Evolutionary conservation across 306 rosid genomes (phyloP).

Genomic region (Rosa rugosa): DNA sequence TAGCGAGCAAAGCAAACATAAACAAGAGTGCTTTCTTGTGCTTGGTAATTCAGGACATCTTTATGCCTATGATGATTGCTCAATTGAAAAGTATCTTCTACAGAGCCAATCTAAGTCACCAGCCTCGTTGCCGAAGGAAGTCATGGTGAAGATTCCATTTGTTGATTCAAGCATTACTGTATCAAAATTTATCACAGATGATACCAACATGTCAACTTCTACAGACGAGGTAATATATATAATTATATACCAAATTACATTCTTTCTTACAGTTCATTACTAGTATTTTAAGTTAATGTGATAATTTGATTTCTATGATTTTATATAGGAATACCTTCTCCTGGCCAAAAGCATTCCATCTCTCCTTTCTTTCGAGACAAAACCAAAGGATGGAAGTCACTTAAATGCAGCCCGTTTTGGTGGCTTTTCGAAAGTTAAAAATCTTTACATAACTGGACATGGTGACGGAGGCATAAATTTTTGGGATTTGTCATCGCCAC

Average conservation of each 20-base stretch:
- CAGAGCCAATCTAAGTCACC: slow-evolving; percentile 69
- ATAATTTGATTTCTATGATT: slow-evolving; percentile 23
- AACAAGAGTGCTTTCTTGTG: slow-evolving; percentile 58
- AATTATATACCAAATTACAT: background rate
- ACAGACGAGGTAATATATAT: slow-evolving; percentile 58
- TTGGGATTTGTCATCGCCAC: slow-evolving; percentile 83
- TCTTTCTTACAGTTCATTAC: slow-evolving; percentile 1
- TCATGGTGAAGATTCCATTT: slow-evolving; percentile 70
- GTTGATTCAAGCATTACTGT: slow-evolving; percentile 64
- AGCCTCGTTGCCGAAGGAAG: slow-evolving; percentile 67
- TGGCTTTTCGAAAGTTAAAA: slow-evolving; percentile 68
- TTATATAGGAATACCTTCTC: slow-evolving; percentile 53
- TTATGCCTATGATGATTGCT: slow-evolving; percentile 65
- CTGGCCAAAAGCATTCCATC: slow-evolving; percentile 58
- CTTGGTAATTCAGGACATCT: slow-evolving; percentile 74
- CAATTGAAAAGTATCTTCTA: slow-evolving; percentile 67
- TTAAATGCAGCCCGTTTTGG: slow-evolving; percentile 45
- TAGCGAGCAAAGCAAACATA: slow-evolving; percentile 69
- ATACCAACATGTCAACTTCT: slow-evolving; percentile 34
- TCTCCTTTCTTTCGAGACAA: slow-evolving; percentile 54
- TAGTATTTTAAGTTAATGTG: slow-evolving; percentile 17
- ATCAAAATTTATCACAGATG: slow-evolving; percentile 58
- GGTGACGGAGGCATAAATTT: slow-evolving; percentile 66
- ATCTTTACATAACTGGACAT: slow-evolving; percentile 86
- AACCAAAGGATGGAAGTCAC: slow-evolving; percentile 52